Conservation (phyloP, 805 yeast species). For the Ogataea minuta region DNA sequence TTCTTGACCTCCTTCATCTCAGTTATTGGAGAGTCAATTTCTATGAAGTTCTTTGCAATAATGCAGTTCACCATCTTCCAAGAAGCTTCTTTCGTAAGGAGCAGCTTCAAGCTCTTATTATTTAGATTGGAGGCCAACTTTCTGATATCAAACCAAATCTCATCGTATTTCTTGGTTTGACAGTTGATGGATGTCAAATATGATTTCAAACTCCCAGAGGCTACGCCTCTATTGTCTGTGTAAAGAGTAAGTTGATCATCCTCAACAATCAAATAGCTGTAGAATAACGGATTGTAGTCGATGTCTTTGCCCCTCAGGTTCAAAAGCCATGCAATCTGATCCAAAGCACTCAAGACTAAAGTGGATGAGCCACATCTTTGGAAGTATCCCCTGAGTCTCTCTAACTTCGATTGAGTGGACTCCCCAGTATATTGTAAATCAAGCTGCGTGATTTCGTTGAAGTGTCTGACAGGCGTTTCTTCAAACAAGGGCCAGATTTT, state of each 20-base stretch:
- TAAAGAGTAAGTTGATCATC: constrained; percentile 39
- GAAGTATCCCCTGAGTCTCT: constrained; percentile 41
- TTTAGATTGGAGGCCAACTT: constrained; percentile 33
- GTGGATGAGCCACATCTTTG: constrained; percentile 29
- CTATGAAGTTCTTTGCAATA: constrained; percentile 36
- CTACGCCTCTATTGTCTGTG: constrained; percentile 33
- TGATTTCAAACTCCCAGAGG: constrained; percentile 28
- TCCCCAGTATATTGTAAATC: constrained; percentile 64
- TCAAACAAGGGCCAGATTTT: constrained; percentile 55
- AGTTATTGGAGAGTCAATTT: constrained; percentile 56
- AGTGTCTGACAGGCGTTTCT: constrained; percentile 55
- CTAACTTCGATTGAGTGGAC: constrained; percentile 54
- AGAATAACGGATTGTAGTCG: constrained; percentile 54
- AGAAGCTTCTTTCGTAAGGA: constrained; percentile 57
- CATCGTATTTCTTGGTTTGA: constrained; percentile 41
- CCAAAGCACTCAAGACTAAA: constrained; percentile 51
- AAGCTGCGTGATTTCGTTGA: constrained; percentile 49
- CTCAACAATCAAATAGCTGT: constrained; percentile 48
- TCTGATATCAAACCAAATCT: constrained; percentile 44
- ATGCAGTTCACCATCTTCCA: constrained; percentile 66
- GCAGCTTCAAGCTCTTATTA: constrained; percentile 32
- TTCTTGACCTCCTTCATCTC: constrained; percentile 54
- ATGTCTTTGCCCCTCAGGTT: constrained; percentile 67
- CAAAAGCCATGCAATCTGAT: constrained; percentile 89
- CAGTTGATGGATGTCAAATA: constrained; percentile 47